phyloP scores from a whole-genome alignment of 2,329 filamentous ascomycete genomes.

The Colletotrichum scovillei region DNA sequence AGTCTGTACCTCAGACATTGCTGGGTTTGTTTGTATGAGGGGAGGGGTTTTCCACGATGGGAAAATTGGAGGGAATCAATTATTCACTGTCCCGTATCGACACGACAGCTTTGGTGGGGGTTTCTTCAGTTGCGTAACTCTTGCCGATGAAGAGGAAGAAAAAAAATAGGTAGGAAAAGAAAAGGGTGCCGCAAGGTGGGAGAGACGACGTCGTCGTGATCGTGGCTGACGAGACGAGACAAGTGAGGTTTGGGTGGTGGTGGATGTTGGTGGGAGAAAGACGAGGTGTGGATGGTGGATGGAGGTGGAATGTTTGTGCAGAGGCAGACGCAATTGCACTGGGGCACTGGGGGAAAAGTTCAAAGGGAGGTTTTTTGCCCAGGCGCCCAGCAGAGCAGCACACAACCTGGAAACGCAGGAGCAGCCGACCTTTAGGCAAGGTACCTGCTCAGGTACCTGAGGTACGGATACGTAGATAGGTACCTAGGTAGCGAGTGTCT shows the following conservation, averaged over 20 bases:
- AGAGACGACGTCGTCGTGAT: constrained; percentile 34
- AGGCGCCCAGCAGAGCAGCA: constrained; percentile 1
- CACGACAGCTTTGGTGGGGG: constrained; percentile 36
- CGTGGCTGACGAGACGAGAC: constrained; percentile 37
- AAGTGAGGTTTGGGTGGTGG: constrained; percentile 39
- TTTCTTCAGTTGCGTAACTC: constrained; percentile 35
- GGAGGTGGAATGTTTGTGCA: constrained; percentile 38
- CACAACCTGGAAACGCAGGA: not conserved
- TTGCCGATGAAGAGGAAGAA: constrained; percentile 40
- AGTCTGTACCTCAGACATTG: constrained; percentile 94
- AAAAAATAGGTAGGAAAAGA: constrained; percentile 41
- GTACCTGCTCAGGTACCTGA: too few species aligned
- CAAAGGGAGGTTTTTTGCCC: constrained; percentile 34
- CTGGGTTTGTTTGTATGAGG: constrained; percentile 36
- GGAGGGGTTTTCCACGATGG: constrained; percentile 34
- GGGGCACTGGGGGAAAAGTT: constrained; percentile 30
- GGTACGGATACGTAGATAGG: too few species aligned
- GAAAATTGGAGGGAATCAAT: constrained; percentile 31
- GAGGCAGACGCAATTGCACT: constrained; percentile 25
- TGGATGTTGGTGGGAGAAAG: constrained; percentile 35
- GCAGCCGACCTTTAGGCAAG: not conserved
- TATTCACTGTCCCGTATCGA: constrained; percentile 33
- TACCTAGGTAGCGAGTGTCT: not conserved
- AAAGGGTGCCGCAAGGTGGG: constrained; percentile 31
- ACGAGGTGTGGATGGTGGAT: constrained; percentile 39